A percentile compares a stretch with the other conserved stretches of the same genome.
phyloP scores from a whole-genome alignment of 148 eudicot species.

The Rhododendron vialii region DNA sequence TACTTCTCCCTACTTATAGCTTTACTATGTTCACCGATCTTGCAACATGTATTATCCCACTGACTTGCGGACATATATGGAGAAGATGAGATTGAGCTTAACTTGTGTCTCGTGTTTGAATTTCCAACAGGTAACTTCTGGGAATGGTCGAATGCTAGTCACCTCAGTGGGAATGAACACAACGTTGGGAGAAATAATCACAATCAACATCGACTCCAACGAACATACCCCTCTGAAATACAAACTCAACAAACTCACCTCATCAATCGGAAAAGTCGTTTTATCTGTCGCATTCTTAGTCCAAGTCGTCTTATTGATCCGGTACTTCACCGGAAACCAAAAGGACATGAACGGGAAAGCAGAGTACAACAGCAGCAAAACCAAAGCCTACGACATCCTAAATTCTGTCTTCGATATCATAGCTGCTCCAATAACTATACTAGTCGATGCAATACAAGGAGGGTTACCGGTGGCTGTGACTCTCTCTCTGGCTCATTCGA shows the following conservation, averaged over 20 bases:
- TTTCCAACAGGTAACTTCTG: no score
- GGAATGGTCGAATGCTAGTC: no score
- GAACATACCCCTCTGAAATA: background rate
- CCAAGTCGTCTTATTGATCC: background rate
- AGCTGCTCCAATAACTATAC: background rate
- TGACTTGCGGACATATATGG: no score
- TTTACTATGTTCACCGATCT: no score
- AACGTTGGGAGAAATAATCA: no score
- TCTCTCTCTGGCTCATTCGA: background rate
- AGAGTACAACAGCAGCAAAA: background rate
- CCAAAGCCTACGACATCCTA: background rate
- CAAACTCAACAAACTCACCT: background rate
- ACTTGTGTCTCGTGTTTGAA: no score
- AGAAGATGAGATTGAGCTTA: no score
- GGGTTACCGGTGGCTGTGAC: conserved; percentile 1
- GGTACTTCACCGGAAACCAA: background rate
- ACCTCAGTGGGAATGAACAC: no score
- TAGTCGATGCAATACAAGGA: background rate
- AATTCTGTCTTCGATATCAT: background rate
- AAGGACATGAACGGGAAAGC: background rate
- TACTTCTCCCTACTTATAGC: no score
- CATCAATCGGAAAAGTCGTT: background rate
- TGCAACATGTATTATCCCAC: no score
- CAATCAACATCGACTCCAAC: background rate
- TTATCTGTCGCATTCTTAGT: background rate